A percentile compares a stretch with the other conserved stretches of the same genome.
These are phyloP conservation scores for Eucalyptus cloeziana DNA, from an alignment of 345 rosid genomes.

Conservation along the genomic window DNA sequence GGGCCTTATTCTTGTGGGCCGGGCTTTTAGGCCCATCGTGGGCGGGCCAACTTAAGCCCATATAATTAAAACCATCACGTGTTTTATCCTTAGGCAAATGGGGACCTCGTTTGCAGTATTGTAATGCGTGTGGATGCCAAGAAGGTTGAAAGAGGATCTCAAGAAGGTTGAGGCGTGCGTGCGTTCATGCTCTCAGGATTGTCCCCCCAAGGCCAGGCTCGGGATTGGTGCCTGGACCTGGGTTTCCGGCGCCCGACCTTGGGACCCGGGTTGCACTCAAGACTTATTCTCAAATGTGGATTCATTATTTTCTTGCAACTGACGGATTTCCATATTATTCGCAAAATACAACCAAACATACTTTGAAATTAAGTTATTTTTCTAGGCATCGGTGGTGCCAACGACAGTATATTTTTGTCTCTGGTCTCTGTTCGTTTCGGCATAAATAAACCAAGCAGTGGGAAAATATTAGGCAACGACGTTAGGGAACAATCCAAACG, in stretches of 20 bases:
- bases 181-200: background rate
- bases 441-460: background rate
- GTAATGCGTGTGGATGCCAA: background rate
- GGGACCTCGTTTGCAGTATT: background rate
- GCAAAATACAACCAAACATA: background rate
- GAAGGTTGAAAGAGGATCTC: background rate
- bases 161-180: background rate
- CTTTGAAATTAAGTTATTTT: too few relatives aligned
- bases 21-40: too few relatives aligned
- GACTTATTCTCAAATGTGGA: too few relatives aligned
- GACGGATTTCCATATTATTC: background rate
- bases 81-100: too few relatives aligned
- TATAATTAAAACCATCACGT: too few relatives aligned
- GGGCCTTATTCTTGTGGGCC: too few relatives aligned
- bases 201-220: background rate
- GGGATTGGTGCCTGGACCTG: too few relatives aligned
- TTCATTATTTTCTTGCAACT: background rate
- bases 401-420: too few relatives aligned
- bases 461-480: background rate
- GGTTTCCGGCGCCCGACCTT: too few relatives aligned
- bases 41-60: too few relatives aligned
- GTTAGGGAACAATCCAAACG: background rate
- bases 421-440: background rate
- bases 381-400: background rate
- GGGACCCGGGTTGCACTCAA: too few relatives aligned